Base-by-base conservation (phyloP, 805 yeast genomes). In the Crinitomyces ghanaensis region DNA sequence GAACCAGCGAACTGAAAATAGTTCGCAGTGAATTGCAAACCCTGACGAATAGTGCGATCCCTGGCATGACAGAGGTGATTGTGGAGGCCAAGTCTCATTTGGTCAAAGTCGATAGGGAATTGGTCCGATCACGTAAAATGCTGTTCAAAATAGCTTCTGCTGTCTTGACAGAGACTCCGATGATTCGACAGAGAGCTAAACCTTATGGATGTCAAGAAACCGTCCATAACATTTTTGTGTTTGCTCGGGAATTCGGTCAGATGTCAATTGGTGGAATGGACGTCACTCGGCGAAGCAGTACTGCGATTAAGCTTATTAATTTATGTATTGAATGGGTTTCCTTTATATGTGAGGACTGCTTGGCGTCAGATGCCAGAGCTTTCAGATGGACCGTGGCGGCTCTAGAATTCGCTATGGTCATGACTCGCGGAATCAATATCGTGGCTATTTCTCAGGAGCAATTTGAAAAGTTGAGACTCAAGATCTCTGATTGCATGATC, bases 331-430 rank as follows among this genome's bases (percentile, higher is more conserved):
- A 80, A 35, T 91, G 98, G 98, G 78, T 91, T 12, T 72, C 84
- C 36, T 88, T 85, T 50, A 74, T 91, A 18, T 84, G 88, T 39
- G 95, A 91, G 54, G 96, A 88, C 49, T 91, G 98, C 60, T 75
- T 76, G 11, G 95, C 96, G 1, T 78, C 93, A 0, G 96, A 88
- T 44, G 70, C 79, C 35, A 80, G 76, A 46, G 88, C 97, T 0
- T 91, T 91, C 51, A 66, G 93, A 46, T 91, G 96, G 95, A 84
- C 95, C 56, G 97, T 91, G 16, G 67, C 82, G 9, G 97, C 98
- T 0, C 65, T 91, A 45, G 98, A 91, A 50, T 88, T 84, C 65
- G 93, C 95, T 0, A 84, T 85, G 94, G 84, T 79, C 44, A 77
- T 88, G 72, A 85, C 95, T 0, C 68, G 78, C 33, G 95, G 95